phyloP scores from a whole-genome alignment of 2,329 filamentous ascomycete species.

The Venturia asperata region DNA sequence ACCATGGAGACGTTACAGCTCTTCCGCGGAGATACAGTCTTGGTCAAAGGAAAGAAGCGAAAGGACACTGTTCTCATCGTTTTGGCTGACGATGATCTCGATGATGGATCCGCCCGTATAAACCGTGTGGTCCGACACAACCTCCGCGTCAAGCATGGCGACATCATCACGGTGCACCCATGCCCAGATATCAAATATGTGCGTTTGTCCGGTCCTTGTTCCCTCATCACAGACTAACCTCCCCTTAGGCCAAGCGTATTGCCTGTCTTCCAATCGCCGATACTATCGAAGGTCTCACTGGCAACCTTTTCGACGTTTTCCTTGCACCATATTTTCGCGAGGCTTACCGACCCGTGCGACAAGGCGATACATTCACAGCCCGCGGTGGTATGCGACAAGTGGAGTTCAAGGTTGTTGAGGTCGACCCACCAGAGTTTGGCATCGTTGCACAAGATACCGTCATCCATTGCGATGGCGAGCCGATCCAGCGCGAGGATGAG shows the following conservation, averaged over 20 bases:
- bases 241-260: slow-evolving; percentile 83
- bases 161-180: slow-evolving; percentile 93
- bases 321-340: slow-evolving; percentile 99
- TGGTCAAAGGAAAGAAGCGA: slow-evolving; percentile 99
- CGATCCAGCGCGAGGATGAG: slow-evolving; percentile 95
- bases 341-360: slow-evolving; percentile 92
- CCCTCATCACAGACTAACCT: slow-evolving; percentile 25
- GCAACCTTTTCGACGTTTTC: slow-evolving; percentile 97
- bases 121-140: slow-evolving; percentile 99
- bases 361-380: slow-evolving; percentile 96
- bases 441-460: slow-evolving; percentile 98
- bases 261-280: slow-evolving; percentile 97
- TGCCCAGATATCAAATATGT: slow-evolving; percentile 99
- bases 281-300: slow-evolving; percentile 94
- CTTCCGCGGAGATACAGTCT: slow-evolving; percentile 95
- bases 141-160: slow-evolving; percentile 94
- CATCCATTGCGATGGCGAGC: slow-evolving; percentile 96
- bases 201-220: slow-evolving; percentile 39
- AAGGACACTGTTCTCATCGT: slow-evolving; percentile 99
- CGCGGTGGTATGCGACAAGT: slow-evolving; percentile 98
- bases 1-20: slow-evolving; percentile 98
- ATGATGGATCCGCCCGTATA: slow-evolving; percentile 94
- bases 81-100: slow-evolving; percentile 91
- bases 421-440: slow-evolving; percentile 95
- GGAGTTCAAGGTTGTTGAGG: slow-evolving; percentile 98